Conservation (phyloP, 2,329 filamentous ascomycete genomes). For the Ceratocystiopsis minuta region DNA sequence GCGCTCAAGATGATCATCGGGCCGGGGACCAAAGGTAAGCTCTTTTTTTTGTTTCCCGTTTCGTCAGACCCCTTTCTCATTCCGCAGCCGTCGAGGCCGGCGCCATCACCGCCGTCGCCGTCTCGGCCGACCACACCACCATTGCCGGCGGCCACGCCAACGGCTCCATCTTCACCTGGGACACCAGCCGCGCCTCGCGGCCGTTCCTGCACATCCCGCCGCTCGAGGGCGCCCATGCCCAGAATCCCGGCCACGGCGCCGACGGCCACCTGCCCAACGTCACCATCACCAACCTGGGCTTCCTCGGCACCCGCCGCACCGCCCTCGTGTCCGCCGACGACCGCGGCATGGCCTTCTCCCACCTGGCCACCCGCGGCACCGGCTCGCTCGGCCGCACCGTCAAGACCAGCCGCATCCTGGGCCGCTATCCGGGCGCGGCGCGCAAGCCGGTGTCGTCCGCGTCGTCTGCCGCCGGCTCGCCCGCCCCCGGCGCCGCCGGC, state of each 20-base stretch:
- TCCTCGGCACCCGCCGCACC: constrained; percentile 82
- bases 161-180: constrained; percentile 94
- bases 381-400: constrained; percentile 72
- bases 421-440: constrained; percentile 60
- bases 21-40: constrained; percentile 68
- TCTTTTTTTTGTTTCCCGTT: no score
- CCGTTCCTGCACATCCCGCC: constrained; percentile 81
- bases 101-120: constrained; percentile 66
- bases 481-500: no score
- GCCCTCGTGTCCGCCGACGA: constrained; percentile 91
- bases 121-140: constrained; percentile 87
- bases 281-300: constrained; percentile 78
- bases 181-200: constrained; percentile 60
- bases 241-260: constrained; percentile 34
- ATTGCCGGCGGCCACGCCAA: constrained; percentile 78
- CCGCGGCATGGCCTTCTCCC: constrained; percentile 93
- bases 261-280: constrained; percentile 72
- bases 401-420: constrained; percentile 77
- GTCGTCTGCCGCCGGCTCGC: no score
- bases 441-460: constrained; percentile 18
- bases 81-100: constrained; percentile 69
- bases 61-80: no score
- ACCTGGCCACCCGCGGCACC: constrained; percentile 79
- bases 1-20: constrained; percentile 88
- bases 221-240: constrained; percentile 44